A percentile compares a stretch with the other conserved stretches of the same genome.
Evolutionary conservation across 1,284 basidiomycete genomes (phyloP).

Genomic region (Cutaneotrichosporon cutaneum): DNA sequence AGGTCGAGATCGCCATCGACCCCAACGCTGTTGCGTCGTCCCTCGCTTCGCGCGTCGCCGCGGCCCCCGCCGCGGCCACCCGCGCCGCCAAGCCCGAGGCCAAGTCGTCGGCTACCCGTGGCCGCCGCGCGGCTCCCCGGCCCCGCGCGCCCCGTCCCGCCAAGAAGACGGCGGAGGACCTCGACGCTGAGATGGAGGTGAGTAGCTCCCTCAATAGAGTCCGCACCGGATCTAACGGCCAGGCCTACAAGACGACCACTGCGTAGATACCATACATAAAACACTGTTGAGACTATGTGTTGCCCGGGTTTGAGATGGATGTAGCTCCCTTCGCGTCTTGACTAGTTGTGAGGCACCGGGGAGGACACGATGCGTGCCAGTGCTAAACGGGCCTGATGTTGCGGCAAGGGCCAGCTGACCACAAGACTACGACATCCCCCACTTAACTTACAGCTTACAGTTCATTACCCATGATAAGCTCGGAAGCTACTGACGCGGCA

Average conservation of each 20-base stretch:
- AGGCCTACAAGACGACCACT: conserved; percentile 43
- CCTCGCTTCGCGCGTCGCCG: conserved; percentile 60
- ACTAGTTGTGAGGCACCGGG: too few relatives aligned
- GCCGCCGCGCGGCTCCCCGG: conserved; percentile 57
- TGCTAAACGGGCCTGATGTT: too few relatives aligned
- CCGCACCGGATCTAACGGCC: background rate
- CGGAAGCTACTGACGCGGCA: too few relatives aligned
- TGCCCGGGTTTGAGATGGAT: conserved; percentile 2
- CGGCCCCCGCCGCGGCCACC: conserved; percentile 35
- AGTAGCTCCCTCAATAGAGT: conserved; percentile 53
- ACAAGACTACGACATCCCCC: too few relatives aligned
- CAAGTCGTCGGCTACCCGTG: conserved; percentile 56
- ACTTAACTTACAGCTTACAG: too few relatives aligned
- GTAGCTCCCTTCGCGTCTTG: background rate
- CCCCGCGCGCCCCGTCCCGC: conserved; percentile 52
- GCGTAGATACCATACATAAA: conserved; percentile 9
- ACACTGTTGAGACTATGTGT: background rate
- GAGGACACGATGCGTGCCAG: too few relatives aligned
- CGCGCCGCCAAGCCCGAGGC: conserved; percentile 47
- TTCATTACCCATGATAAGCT: too few relatives aligned
- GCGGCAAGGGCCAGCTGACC: too few relatives aligned
- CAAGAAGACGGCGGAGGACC: conserved; percentile 59
- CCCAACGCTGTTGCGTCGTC: conserved; percentile 67
- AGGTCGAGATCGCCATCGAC: conserved; percentile 95
- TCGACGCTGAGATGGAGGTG: conserved; percentile 66